phyloP scores from a whole-genome alignment of 1,284 basidiomycete species.

The Hemileccinum hortonii region DNA sequence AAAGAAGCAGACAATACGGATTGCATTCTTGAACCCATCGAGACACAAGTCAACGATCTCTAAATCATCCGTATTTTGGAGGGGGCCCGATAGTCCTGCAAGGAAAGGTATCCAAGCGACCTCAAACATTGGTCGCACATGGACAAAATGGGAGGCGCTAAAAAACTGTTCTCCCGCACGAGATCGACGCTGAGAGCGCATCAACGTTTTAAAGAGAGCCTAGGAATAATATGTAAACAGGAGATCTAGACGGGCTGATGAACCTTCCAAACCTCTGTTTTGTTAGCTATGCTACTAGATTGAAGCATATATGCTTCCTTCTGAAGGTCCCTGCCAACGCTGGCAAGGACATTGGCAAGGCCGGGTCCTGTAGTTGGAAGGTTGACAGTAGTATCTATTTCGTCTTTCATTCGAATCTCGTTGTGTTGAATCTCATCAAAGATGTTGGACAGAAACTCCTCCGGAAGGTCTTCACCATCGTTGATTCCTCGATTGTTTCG shows the following conservation, averaged over 20 bases:
- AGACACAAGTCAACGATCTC: slow-evolving; percentile 90
- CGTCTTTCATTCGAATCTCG: slow-evolving; percentile 98
- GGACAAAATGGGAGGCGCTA: slow-evolving; percentile 91
- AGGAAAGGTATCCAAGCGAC: slow-evolving; percentile 97
- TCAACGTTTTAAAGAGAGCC: slow-evolving; percentile 88
- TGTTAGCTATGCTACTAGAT: slow-evolving; percentile 92
- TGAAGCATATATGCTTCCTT: slow-evolving; percentile 93
- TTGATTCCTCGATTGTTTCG: slow-evolving; percentile 96
- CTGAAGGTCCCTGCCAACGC: slow-evolving; percentile 89
- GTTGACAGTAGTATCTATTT: slow-evolving; percentile 65
- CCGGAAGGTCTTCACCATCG: slow-evolving; percentile 83
- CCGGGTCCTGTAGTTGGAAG: slow-evolving; percentile 61
- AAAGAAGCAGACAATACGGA: slow-evolving; percentile 91
- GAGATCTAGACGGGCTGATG: neutral
- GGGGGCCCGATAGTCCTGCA: slow-evolving; percentile 86
- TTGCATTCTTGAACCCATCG: slow-evolving; percentile 92
- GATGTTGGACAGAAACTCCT: slow-evolving; percentile 74
- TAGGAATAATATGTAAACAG: slow-evolving; percentile 31
- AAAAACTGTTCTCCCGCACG: slow-evolving; percentile 84
- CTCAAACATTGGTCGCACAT: slow-evolving; percentile 97
- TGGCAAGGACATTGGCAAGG: slow-evolving; percentile 77
- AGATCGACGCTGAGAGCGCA: slow-evolving; percentile 81
- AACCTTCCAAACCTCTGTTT: slow-evolving; percentile 71
- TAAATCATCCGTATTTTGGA: slow-evolving; percentile 91
- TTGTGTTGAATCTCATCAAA: slow-evolving; percentile 89